Evolutionary conservation across 2,329 filamentous ascomycete genomes (phyloP).

Genomic region (Juglanconis sp.): DNA sequence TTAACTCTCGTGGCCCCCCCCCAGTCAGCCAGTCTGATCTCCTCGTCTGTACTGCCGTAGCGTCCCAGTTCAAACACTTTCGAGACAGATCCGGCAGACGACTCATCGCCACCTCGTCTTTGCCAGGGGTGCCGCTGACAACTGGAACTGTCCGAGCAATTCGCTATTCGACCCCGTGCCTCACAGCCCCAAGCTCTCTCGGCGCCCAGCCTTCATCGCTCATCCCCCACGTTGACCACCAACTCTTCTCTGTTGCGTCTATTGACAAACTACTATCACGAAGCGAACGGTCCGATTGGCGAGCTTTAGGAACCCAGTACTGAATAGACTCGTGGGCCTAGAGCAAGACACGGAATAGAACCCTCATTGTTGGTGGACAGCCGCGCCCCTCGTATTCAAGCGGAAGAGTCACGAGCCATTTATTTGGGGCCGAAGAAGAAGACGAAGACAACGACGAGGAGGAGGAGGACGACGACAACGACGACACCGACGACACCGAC

Average conservation of each 20-base stretch:
- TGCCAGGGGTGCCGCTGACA: not conserved
- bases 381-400: too few relatives aligned
- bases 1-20: conserved; percentile 7
- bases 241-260: conserved; percentile 6
- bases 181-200: conserved; percentile 30
- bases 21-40: conserved; percentile 2
- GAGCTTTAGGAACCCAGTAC: not conserved
- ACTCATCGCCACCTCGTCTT: not conserved
- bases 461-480: too few relatives aligned
- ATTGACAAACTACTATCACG: not conserved
- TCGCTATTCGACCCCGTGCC: not conserved
- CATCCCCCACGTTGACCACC: conserved; percentile 23
- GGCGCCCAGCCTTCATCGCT: conserved; percentile 36
- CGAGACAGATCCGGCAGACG: conserved; percentile 23
- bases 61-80: conserved; percentile 27
- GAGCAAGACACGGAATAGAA: not conserved
- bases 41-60: conserved; percentile 5
- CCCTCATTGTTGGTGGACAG: not conserved
- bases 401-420: too few relatives aligned
- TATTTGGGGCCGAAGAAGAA: too few relatives aligned
- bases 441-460: too few relatives aligned
- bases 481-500: too few relatives aligned
- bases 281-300: not conserved
- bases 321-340: not conserved
- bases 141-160: not conserved